Evolutionary conservation across 2,329 filamentous ascomycete genomes (phyloP).

Genomic region (Didymella pinodella): DNA sequence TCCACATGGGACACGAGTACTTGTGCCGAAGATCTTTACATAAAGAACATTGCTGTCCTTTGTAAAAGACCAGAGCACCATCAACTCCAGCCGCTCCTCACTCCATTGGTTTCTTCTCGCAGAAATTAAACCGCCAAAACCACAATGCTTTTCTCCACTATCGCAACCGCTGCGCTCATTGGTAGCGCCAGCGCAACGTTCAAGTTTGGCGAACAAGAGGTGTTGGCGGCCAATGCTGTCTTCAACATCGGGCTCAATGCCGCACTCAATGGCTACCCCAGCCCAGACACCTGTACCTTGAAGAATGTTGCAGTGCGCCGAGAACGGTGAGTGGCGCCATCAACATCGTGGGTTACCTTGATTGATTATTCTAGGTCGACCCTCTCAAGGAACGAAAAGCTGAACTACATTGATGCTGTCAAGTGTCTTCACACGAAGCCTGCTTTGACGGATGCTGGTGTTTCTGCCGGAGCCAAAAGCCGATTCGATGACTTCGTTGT

Average conservation of each 20-base stretch:
- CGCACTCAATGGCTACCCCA: constrained; percentile 31
- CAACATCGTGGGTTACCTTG: not conserved
- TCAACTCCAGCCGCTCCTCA: not conserved
- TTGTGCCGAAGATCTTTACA: constrained; percentile 1
- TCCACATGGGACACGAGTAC: not conserved
- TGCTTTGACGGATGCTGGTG: constrained; percentile 27
- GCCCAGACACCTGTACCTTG: constrained; percentile 43
- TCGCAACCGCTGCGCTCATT: constrained; percentile 26
- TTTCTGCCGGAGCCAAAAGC: constrained; percentile 36
- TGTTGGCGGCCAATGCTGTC: constrained; percentile 45
- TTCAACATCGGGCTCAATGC: constrained; percentile 44
- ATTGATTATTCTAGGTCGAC: constrained; percentile 28
- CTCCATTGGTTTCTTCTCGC: not conserved
- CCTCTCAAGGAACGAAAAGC: constrained; percentile 31
- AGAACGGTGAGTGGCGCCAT: constrained; percentile 51
- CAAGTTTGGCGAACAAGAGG: constrained; percentile 36
- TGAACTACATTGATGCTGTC: constrained; percentile 42
- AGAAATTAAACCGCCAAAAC: not conserved
- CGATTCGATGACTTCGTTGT: constrained; percentile 46
- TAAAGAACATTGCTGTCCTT: constrained; percentile 2
- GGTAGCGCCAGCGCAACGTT: constrained; percentile 25
- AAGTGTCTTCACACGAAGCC: constrained; percentile 38
- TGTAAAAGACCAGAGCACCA: not conserved
- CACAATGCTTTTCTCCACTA: constrained; percentile 31
- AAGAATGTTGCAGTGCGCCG: constrained; percentile 51